These are phyloP conservation scores for Spirogloea muscicola DNA, from an alignment of 139 green algal genomes.

Conservation along the genomic window DNA sequence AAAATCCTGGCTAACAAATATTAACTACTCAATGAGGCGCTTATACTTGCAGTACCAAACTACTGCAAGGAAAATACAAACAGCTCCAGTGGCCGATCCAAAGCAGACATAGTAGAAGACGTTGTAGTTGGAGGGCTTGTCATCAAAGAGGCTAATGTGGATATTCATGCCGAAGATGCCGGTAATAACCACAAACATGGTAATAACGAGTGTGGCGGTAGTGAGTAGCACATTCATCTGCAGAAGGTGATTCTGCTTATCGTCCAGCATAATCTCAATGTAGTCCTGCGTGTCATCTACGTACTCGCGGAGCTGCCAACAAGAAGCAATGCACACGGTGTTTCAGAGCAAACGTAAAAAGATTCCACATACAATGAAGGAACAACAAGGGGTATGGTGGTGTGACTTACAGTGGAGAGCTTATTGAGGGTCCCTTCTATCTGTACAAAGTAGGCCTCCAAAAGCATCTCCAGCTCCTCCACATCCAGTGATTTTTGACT, in stretches of 20 bases:
- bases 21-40: slow-evolving; percentile 1
- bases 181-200: slow-evolving; percentile 52
- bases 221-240: slow-evolving; percentile 83
- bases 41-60: not conserved
- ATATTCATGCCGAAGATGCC: slow-evolving; percentile 96
- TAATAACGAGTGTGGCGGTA: slow-evolving; percentile 56
- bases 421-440: slow-evolving; percentile 41
- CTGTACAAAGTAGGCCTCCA: slow-evolving; percentile 48
- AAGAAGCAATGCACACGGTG: slow-evolving; percentile 1
- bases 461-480: slow-evolving; percentile 48
- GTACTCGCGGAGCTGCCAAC: slow-evolving; percentile 72
- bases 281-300: slow-evolving; percentile 95
- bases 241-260: slow-evolving; percentile 56
- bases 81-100: not conserved
- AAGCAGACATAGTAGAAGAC: slow-evolving; percentile 23
- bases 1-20: too few species aligned
- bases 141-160: slow-evolving; percentile 21
- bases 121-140: not conserved
- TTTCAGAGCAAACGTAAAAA: too few species aligned
- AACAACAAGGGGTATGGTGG: too few species aligned
- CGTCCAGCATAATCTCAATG: slow-evolving; percentile 87
- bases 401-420: slow-evolving; percentile 32
- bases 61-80: not conserved
- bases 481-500: slow-evolving; percentile 13
- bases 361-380: too few species aligned